Evolutionary conservation across 768 basidiomycete genomes (phyloP).

Genomic region (Jaapia argillacea): DNA sequence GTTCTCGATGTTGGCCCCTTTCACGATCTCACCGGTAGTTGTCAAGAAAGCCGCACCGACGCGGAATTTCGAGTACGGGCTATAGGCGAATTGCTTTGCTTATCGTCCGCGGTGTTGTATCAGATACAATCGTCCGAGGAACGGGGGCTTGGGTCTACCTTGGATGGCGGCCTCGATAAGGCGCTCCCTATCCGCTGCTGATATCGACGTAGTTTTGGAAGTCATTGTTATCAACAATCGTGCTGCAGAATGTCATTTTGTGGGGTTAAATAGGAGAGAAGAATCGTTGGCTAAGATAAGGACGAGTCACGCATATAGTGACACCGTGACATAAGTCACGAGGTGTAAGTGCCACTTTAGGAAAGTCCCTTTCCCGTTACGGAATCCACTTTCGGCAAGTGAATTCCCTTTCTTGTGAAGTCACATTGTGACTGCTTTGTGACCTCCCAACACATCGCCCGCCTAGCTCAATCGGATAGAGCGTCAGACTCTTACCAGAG

Average conservation of each 20-base stretch:
- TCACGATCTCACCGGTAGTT: slow-evolving; percentile 60
- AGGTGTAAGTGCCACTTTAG: too few species aligned
- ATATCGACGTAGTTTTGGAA: slow-evolving; percentile 13
- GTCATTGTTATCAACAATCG: background rate
- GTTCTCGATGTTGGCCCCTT: slow-evolving; percentile 91
- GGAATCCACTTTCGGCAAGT: too few species aligned
- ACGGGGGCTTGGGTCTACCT: slow-evolving; percentile 25
- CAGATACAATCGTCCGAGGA: background rate
- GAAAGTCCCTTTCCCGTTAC: too few species aligned
- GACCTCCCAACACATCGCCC: too few species aligned
- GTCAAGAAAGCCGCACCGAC: slow-evolving; percentile 85
- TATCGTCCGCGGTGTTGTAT: too few species aligned
- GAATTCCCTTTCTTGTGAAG: too few species aligned
- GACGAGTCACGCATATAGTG: too few species aligned
- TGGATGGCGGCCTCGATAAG: slow-evolving; percentile 51
- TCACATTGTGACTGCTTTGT: too few species aligned
- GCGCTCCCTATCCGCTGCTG: slow-evolving; percentile 31
- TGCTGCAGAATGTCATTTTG: too few species aligned
- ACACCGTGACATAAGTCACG: too few species aligned
- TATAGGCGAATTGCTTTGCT: slow-evolving; percentile 70
- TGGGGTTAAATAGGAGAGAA: too few species aligned
- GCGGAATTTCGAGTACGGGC: slow-evolving; percentile 83
- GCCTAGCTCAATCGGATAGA: slow-evolving; percentile 64
- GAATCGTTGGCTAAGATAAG: too few species aligned
- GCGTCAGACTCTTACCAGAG: slow-evolving; percentile 63